These are phyloP conservation scores for Cordyceps militaris DNA, from an alignment of 2,329 filamentous ascomycete genomes.

Conservation along the genomic window DNA sequence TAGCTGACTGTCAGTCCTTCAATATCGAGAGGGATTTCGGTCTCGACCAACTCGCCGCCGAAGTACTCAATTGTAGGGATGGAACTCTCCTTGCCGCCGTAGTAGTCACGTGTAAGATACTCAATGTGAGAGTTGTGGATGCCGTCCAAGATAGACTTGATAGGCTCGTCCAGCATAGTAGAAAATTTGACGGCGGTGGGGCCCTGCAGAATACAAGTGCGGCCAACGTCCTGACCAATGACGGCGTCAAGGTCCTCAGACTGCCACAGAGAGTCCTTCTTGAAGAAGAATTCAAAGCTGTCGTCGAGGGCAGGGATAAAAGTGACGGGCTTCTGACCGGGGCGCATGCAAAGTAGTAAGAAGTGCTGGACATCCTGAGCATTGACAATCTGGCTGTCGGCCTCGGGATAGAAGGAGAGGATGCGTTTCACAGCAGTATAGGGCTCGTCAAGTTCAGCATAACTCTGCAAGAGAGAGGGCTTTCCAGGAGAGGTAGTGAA, in stretches of 20 bases:
- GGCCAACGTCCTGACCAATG: slow-evolving; percentile 88
- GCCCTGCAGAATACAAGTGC: slow-evolving; percentile 93
- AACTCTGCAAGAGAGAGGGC: slow-evolving; percentile 81
- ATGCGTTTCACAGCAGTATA: slow-evolving; percentile 73
- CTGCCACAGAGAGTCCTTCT: slow-evolving; percentile 99
- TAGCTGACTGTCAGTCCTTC: slow-evolving; percentile 82
- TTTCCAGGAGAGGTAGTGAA: slow-evolving; percentile 69
- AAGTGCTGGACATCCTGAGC: slow-evolving; percentile 98
- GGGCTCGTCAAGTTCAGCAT: slow-evolving; percentile 78
- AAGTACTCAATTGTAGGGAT: slow-evolving; percentile 93
- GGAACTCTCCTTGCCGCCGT: slow-evolving; percentile 61
- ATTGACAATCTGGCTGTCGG: slow-evolving; percentile 87
- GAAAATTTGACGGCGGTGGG: slow-evolving; percentile 90
- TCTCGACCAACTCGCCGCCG: slow-evolving; percentile 74
- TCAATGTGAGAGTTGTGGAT: slow-evolving; percentile 86
- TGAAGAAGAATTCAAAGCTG: slow-evolving; percentile 99
- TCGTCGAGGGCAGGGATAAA: slow-evolving; percentile 95
- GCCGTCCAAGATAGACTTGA: slow-evolving; percentile 88
- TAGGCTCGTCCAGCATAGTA: slow-evolving; percentile 81
- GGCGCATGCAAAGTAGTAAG: slow-evolving; percentile 82
- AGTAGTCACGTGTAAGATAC: slow-evolving; percentile 70
- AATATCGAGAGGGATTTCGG: slow-evolving; percentile 65
- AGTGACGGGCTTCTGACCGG: slow-evolving; percentile 90
- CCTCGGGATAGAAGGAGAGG: slow-evolving; percentile 75
- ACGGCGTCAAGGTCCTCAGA: slow-evolving; percentile 96